Conservation (phyloP, 1,284 basidiomycete genomes). For the Rhodotorula glutinis region DNA sequence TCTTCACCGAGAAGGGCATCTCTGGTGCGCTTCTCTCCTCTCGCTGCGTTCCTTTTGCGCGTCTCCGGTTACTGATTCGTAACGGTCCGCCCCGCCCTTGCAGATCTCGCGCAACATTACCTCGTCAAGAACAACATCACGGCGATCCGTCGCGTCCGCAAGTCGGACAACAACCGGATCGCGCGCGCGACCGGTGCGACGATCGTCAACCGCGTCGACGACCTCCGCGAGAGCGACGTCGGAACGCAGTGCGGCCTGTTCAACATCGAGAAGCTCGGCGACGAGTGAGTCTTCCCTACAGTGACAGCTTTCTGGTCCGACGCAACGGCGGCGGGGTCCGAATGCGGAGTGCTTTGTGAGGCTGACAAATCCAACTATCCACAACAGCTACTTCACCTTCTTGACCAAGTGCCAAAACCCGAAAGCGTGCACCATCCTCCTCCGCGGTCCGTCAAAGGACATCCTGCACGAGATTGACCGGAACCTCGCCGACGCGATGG, state of each 20-base stretch:
- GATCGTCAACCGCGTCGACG: slow-evolving; percentile 95
- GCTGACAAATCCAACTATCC: background rate
- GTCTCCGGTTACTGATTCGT: no score
- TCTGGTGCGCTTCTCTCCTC: slow-evolving; percentile 60
- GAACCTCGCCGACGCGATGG: slow-evolving; percentile 96
- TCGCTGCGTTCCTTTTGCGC: no score
- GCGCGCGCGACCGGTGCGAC: slow-evolving; percentile 93
- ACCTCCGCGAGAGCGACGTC: slow-evolving; percentile 84
- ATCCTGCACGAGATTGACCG: slow-evolving; percentile 97
- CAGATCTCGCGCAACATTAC: slow-evolving; percentile 91
- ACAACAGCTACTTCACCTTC: slow-evolving; percentile 86
- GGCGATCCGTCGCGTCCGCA: slow-evolving; percentile 88
- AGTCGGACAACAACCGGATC: slow-evolving; percentile 98
- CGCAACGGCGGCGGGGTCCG: background rate
- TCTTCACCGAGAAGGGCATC: slow-evolving; percentile 97
- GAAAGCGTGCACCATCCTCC: slow-evolving; percentile 96
- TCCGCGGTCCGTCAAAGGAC: slow-evolving; percentile 97
- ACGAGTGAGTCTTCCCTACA: slow-evolving; percentile 65
- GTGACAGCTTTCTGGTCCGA: no score
- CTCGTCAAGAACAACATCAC: slow-evolving; percentile 86
- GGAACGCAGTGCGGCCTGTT: slow-evolving; percentile 93
- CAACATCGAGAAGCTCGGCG: slow-evolving; percentile 94
- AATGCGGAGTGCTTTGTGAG: background rate
- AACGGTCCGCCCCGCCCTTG: background rate
- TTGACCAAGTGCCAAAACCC: slow-evolving; percentile 86